Conservation (phyloP, 2,329 filamentous ascomycete genomes). For the Setomelanomma holmii region DNA sequence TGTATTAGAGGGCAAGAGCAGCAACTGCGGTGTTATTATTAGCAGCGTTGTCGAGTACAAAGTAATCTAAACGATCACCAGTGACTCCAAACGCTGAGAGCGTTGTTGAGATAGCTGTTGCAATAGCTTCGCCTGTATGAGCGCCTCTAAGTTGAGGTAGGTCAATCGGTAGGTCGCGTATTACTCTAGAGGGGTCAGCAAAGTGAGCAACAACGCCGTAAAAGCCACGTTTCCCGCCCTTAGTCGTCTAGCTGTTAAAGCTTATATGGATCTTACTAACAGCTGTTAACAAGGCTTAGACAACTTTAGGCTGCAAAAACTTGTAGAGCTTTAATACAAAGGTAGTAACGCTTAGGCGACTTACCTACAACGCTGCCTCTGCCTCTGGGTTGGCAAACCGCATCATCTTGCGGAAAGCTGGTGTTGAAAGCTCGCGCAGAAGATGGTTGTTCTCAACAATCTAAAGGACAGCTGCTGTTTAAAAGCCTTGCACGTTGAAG, state of each 20-base stretch:
- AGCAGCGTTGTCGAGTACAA: slow-evolving; percentile 4
- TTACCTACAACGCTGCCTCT: slow-evolving; percentile 1
- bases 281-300: neutral
- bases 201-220: slow-evolving; percentile 7
- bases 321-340: slow-evolving; percentile 3
- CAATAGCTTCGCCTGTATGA: neutral
- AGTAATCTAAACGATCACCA: slow-evolving; percentile 1
- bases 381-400: slow-evolving; percentile 9
- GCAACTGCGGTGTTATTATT: slow-evolving; percentile 1
- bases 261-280: slow-evolving; percentile 8
- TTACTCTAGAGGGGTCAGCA: neutral
- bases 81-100: neutral
- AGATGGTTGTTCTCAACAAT: neutral
- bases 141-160: slow-evolving; percentile 6
- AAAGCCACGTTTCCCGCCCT: slow-evolving; percentile 6
- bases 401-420: neutral
- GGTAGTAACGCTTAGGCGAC: neutral
- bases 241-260: slow-evolving; percentile 6
- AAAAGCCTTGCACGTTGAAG: neutral
- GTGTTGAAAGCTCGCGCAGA: neutral
- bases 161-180: slow-evolving; percentile 7
- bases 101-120: neutral
- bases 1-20: neutral
- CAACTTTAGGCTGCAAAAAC: neutral
- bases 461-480: neutral